Base-by-base conservation (phyloP, 164 flowering plant species). In the Liriodendron chinense region DNA sequence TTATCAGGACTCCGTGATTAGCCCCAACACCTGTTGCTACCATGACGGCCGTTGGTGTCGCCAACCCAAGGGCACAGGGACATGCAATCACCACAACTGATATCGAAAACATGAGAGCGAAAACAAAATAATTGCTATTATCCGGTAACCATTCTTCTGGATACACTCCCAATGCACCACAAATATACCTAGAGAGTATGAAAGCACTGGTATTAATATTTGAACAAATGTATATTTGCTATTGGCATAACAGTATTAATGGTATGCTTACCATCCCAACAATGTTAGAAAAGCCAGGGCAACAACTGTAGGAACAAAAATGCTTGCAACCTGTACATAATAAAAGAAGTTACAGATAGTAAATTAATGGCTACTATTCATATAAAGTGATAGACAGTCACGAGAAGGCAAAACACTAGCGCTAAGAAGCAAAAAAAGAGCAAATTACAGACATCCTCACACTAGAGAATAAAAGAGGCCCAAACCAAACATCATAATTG, bases 31-130 rank as follows among this genome's bases (percentile, higher is more conserved):
- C 98, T 13, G 99, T 94, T 28, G 98, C 98, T 71, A 94, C 99
- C 99, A 96, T 96, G 73, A 96, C 89, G 77, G 99, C 98, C 49
- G 99, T 96, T 65, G 98, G 99, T 70, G 99, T 96, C 70, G 99
- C 99, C 91, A 96, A 83, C n/a, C 99, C 99, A 82, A 96, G 97
- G 43, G 98, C 98, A 85, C 99, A 96, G 2, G 99, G 99, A 68
- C 99, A 96, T 59, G 99, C 97, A 86, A 94, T 94, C 69, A 96
- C 99, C 73, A 96, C 98, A 72, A 96, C 99, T 62, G 99, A 89
- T 86, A 96, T 94, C 22, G 98, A 80, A 84, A 94, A 96, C 99
- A 96, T 96, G 65, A 96, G 94, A n/a, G 98, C 79, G 75, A 96
- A 93, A 49, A 94, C 98, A 81, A 96, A 96, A 81, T 86, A 80